Conservation (phyloP, 495 filamentous ascomycete species). For the Oidiodendron maius region DNA sequence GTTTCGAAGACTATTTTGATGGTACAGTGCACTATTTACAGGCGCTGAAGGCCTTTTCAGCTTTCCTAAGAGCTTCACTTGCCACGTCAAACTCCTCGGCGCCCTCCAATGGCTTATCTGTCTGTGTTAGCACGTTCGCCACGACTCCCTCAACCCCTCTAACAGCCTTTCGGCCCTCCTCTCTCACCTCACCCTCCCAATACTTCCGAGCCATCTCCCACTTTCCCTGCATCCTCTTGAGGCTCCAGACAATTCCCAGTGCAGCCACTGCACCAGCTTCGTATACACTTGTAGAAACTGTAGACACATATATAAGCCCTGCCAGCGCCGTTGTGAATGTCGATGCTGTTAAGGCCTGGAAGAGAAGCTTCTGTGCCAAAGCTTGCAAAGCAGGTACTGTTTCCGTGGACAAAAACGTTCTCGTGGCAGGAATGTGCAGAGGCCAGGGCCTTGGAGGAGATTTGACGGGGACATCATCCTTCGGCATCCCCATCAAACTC, state of each 20-base stretch:
- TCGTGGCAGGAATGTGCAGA: conserved; percentile 46
- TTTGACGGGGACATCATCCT: conserved; percentile 15
- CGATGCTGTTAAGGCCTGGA: conserved; percentile 68
- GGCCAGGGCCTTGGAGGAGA: conserved; percentile 25
- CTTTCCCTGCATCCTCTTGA: conserved; percentile 66
- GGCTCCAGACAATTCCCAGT: conserved; percentile 65
- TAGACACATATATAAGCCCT: conserved; percentile 22
- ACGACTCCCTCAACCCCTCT: conserved; percentile 62
- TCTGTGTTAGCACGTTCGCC: conserved; percentile 42
- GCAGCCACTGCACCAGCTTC: conserved; percentile 77
- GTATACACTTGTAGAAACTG: conserved; percentile 48
- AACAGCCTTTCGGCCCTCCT: conserved; percentile 72
- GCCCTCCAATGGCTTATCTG: conserved; percentile 23
- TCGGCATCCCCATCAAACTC: conserved; percentile 28
- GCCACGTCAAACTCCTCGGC: conserved; percentile 42
- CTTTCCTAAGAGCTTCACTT: conserved; percentile 48
- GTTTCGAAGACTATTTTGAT: too few species aligned
- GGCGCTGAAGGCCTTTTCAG: conserved; percentile 29
- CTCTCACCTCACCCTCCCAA: conserved; percentile 74
- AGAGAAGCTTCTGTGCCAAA: conserved; percentile 68
- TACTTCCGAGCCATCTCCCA: conserved; percentile 67
- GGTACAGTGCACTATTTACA: conserved; percentile 27
- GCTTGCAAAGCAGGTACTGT: conserved; percentile 74
- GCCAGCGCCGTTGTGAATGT: conserved; percentile 57
- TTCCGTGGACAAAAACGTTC: conserved; percentile 51